These are phyloP conservation scores for Ceratobasidium papillatum DNA, from an alignment of 1,284 basidiomycete species.

Conservation along the genomic window DNA sequence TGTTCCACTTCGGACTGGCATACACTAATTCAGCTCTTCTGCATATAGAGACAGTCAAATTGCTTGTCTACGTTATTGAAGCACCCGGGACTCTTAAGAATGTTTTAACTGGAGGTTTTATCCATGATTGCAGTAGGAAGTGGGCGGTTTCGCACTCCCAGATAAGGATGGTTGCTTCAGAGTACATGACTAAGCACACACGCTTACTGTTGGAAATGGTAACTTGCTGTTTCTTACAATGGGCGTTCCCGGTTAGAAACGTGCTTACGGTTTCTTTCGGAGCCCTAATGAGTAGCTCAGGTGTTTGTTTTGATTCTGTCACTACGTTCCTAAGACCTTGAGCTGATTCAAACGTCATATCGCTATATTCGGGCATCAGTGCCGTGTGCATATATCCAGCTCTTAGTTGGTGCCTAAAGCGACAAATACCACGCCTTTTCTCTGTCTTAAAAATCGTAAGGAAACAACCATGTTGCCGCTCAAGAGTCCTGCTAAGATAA, in stretches of 20 bases:
- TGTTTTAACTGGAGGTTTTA: background rate
- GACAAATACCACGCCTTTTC: too few species aligned
- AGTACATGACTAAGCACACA: background rate
- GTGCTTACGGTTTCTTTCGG: conserved; percentile 12
- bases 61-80: background rate
- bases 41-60: too few species aligned
- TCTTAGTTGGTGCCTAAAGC: background rate
- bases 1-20: background rate
- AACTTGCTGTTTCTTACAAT: conserved; percentile 6
- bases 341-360: background rate
- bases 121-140: background rate
- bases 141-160: background rate
- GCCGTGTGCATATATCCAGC: conserved; percentile 5
- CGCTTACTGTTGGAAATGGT: background rate
- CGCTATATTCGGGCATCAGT: background rate
- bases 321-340: background rate
- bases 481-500: too few species aligned
- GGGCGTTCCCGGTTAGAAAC: background rate
- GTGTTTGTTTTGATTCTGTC: background rate
- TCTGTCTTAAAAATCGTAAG: too few species aligned
- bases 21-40: background rate
- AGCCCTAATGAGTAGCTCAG: too few species aligned
- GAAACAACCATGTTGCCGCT: too few species aligned
- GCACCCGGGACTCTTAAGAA: background rate
- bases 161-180: background rate